Evolutionary conservation across 2,329 filamentous ascomycete species (phyloP), one percentile per base, ranked within the genome.

Genomic region (Exophiala aquamarina): DNA sequence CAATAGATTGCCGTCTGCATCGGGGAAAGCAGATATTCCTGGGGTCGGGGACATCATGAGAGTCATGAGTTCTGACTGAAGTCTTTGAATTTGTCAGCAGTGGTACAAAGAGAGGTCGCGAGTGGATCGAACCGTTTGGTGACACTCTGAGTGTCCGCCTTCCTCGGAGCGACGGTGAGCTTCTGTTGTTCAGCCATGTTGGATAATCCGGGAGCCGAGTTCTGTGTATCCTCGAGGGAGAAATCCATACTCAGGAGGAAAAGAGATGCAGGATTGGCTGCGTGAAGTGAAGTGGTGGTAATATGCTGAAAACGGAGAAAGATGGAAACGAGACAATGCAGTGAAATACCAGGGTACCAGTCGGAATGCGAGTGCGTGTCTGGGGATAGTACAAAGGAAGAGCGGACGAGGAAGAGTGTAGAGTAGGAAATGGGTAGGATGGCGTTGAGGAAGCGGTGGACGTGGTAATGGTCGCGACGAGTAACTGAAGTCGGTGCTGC

Each of bases 51-150:
- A 91, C 61, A 90, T 91, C 93, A 98, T 97, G 60, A 98, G 83
- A 69, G 93, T 86, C 92, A 98, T 97, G 59, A 98, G 80, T 72
- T 98, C 93, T 39, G 91, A 94, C 72, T 98, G 93, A 47, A 98
- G 79, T 62, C 93, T 97, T 64, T 23, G 53, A 33, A 20, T 38
- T 9, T 14, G 45, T 50, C 18, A 41, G 39, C 20, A 15, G 19
- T 37, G 7, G 15, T 14, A 18, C 31, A 10, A 29, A 38, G 18
- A n/a, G 31, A 15, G 32, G 33, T 32, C 13, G 15, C 10, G 17
- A 29, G 14, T 9, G 26, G 34, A 29, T 15, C 70, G 42, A 71
- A 90, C 87, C 87, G 81, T 73, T 91, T 91, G 51, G 83, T 86
- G 44, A 89, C 86, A 67, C 84, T 88, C 63, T 86, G 84, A 29